Base-by-base conservation (phyloP, 2,329 filamentous ascomycete genomes). In the Blastomyces gilchristii region DNA sequence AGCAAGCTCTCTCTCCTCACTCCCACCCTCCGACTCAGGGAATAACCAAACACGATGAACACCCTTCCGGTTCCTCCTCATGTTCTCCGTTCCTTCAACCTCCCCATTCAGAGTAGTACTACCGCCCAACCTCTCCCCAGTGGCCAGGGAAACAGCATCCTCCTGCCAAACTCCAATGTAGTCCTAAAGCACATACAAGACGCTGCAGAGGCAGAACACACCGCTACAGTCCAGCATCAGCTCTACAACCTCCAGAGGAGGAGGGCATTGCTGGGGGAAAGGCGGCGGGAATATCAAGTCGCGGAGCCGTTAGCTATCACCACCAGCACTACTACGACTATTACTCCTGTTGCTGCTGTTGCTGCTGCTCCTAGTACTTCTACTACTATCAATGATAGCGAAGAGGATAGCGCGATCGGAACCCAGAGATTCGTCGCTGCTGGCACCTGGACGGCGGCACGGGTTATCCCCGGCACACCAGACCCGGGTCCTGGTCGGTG, bases 91-190 rank as follows among this genome's bases (percentile, higher is more conserved):
- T 61, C 63, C 34, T 62, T 60, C 31, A 41, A 31, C 41, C 56
- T 62, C 22, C 54, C 50, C 31, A 28, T 53, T 31, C 37, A 45
- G 22, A 49, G 56, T 37, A 58, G 11, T 16, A 18, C n/a, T 22
- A 58, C 41, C 18, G 7, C 60, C 18, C 60, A 64, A n/a, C 63
- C n/a, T n/a, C 22, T 64, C 22, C 22, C 56, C 22, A 52, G 61
- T 7, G 63, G 63, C n/a, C 59, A 64, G 49, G 61, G 61, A 8
- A 61, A 63, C 22, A 60, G 61, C 49, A 47, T 54, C 28, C 63
- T 50, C 43, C 43, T 60, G 8, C 57, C 34, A 11, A 37, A 34
- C 31, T 49, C 37, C 45, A 53, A 43, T 41, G 54, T 60, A 22
- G 49, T 64, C 22, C 18, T 64, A 34, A 64, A 64, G 45, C 61